Evolutionary conservation across 345 rosid genomes (phyloP).

Genomic region (Fremontodendron californicum): DNA sequence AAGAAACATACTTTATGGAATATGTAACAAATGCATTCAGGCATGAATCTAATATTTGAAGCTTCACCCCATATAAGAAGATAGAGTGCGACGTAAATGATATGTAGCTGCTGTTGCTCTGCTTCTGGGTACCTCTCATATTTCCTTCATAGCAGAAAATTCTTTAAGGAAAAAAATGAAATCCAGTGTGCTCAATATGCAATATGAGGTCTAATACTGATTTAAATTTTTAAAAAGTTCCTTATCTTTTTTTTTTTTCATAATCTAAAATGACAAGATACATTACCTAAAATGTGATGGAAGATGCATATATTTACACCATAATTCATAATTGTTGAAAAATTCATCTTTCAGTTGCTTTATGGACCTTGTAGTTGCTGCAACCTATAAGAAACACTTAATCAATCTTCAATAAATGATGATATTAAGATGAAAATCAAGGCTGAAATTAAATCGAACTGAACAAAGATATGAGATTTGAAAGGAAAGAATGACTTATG

Average conservation of each 20-base stretch:
- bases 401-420: slow-evolving; percentile 25
- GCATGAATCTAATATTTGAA: slow-evolving; percentile 96
- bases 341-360: slow-evolving; percentile 47
- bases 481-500: background rate
- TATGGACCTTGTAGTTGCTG: slow-evolving; percentile 27
- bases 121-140: slow-evolving; percentile 23
- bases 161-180: slow-evolving; percentile 17
- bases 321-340: slow-evolving; percentile 78
- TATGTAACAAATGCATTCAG: slow-evolving; percentile 97
- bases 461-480: background rate
- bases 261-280: background rate
- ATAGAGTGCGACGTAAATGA: slow-evolving; percentile 75
- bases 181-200: background rate
- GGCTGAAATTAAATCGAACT: background rate
- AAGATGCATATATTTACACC: slow-evolving; percentile 77
- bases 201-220: background rate
- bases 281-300: slow-evolving; percentile 38
- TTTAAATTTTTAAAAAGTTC: background rate
- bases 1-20: slow-evolving; percentile 69
- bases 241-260: background rate
- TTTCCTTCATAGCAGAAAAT: slow-evolving; percentile 44
- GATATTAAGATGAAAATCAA: slow-evolving; percentile 9
- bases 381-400: slow-evolving; percentile 39
- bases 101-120: slow-evolving; percentile 40
- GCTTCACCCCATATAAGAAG: slow-evolving; percentile 99